These are phyloP conservation scores for Gossypium davidsonii DNA, from an alignment of 441 rosid genomes.

Conservation along the genomic window DNA sequence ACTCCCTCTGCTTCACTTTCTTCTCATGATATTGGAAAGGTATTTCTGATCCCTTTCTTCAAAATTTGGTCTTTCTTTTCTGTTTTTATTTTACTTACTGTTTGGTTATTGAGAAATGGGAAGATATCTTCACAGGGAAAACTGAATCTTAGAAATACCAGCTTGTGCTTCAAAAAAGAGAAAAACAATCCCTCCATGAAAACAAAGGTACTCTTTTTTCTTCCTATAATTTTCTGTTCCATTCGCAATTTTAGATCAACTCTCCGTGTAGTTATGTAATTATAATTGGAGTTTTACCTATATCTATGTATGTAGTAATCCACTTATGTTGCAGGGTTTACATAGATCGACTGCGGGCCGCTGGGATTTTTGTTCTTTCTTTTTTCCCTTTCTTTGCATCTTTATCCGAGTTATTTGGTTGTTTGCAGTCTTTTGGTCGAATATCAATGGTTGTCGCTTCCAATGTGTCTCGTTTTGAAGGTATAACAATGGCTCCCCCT, in stretches of 20 bases:
- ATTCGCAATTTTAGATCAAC: background rate
- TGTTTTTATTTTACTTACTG: background rate
- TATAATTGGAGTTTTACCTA: background rate
- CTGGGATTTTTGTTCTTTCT: background rate
- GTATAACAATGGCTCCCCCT: conserved; percentile 88
- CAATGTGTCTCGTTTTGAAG: conserved; percentile 74
- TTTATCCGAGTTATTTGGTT: conserved; percentile 6
- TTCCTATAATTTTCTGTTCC: background rate
- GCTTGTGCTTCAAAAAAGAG: conserved; percentile 28
- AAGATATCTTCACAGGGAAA: conserved; percentile 37
- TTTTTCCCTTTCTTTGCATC: background rate
- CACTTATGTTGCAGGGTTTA: background rate
- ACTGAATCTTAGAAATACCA: conserved; percentile 43
- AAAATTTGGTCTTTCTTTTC: background rate
- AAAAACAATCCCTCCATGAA: conserved; percentile 32
- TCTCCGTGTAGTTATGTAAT: background rate
- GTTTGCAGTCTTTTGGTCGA: conserved; percentile 49
- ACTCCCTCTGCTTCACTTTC: conserved; percentile 39
- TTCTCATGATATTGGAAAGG: conserved; percentile 50
- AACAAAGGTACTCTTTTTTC: conserved; percentile 35
- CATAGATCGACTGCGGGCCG: background rate
- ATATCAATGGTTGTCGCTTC: conserved; percentile 58
- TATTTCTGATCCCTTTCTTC: conserved; percentile 10
- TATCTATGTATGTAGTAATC: background rate
- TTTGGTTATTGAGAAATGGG: conserved; percentile 12